A percentile compares a stretch with the other conserved stretches of the same genome.
Evolutionary conservation across 305 asterid species (phyloP).

Genomic region (Withania somnifera): DNA sequence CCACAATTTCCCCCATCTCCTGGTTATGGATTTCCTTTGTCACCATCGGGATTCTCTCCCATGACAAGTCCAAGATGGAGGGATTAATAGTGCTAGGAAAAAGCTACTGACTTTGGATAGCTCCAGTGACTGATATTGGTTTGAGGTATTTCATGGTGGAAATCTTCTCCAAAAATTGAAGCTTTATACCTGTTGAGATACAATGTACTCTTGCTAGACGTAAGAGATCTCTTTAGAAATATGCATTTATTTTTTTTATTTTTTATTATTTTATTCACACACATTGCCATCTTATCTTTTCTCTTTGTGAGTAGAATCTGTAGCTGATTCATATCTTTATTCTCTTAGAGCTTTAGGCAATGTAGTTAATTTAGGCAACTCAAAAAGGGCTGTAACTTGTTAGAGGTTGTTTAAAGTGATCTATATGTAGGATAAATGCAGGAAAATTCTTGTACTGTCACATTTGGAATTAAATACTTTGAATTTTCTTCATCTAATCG

Average conservation of each 20-base stretch:
- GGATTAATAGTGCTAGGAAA: conserved; percentile 33
- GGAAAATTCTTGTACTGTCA: neutral
- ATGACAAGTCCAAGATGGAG: conserved; percentile 83
- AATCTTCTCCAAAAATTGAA: conserved; percentile 5
- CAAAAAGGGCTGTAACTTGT: conserved; percentile 8
- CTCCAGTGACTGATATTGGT: conserved; percentile 10
- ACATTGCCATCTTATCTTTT: conserved; percentile 6
- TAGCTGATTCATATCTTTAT: conserved; percentile 25
- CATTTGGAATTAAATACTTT: neutral
- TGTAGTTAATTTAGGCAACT: conserved; percentile 23
- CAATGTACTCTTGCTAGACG: conserved; percentile 10
- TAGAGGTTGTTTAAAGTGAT: neutral
- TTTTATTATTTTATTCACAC: conserved; percentile 8
- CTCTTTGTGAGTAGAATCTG: conserved; percentile 19
- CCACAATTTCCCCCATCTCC: conserved; percentile 80
- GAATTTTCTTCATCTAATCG: neutral
- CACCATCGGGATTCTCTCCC: conserved; percentile 67
- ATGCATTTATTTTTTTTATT: conserved; percentile 3
- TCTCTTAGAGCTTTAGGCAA: conserved; percentile 12
- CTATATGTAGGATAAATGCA: neutral
- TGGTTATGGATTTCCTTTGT: conserved; percentile 67
- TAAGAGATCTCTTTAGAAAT: conserved; percentile 14
- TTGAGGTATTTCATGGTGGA: conserved; percentile 10
- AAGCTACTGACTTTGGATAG: conserved; percentile 25
- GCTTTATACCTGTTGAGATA: conserved; percentile 18